Evolutionary conservation across 1,284 basidiomycete genomes (phyloP), one percentile per base, ranked within the genome.

Genomic region (Ustilago shanxiensis): DNA sequence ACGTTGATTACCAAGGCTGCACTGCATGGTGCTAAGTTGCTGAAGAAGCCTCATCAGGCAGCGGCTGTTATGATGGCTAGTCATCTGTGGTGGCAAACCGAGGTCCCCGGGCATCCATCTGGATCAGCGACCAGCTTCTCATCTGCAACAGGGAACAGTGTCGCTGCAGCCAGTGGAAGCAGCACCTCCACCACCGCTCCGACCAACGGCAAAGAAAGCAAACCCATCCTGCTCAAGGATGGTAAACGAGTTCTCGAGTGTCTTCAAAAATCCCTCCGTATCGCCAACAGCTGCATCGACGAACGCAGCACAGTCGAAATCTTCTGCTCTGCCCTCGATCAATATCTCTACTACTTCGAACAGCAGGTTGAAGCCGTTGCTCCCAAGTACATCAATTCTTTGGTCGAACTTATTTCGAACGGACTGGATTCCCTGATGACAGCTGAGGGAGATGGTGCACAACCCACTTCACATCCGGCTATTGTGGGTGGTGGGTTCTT

Each of bases 401-500:
- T 85, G 44, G 79, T 84, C 7, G 82, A 85, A 47, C 72, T 85
- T 11, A 83, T 85, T 49, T 71, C 82, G 59, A 81, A 83, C 51
- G 83, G 79, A 2, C 61, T 85, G 29, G 71, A 80, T 56, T 71
- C 67, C 49, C 52, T 76, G 24, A 65, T 76, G 65, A 61, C 73
- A 3, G 55, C 61, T 2, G 72, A 80, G 35, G 51, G 63, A 5
- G 66, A 69, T 3, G 59, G 61, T n/a, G 60, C 54, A 5, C 60
- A 67, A 0, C 51, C 24, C 0, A 41, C 64, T 28, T 63, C 70
- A 5, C 70, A 66, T 44, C 70, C 70, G n/a, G 60, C 77, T 7
- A 62, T 66, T 28, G 65, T 65, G 14, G 74, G 67, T 90, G 31
- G 84, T 2, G 94, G 94, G 16, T 89, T 95, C 22, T 90, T 97